Evolutionary conservation across 2,329 filamentous ascomycete genomes (phyloP), one percentile per base, ranked within the genome.

Genomic region (Epichloe elymi): DNA sequence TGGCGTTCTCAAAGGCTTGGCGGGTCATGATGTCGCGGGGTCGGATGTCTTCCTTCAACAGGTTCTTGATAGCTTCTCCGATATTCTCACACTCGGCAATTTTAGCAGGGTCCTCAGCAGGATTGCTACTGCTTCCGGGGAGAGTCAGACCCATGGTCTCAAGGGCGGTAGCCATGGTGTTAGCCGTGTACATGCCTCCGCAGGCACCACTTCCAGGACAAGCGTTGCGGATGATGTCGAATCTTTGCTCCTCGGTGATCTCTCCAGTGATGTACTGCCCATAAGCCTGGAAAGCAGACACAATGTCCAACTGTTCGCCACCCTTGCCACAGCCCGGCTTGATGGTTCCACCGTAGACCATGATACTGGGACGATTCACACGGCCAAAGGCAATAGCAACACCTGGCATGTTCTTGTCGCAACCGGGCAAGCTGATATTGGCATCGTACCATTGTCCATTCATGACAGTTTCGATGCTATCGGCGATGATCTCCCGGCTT

Each of bases 361-460:
- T 98, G 65, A 98, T 76, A 60, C 87, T 89, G 33, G 93, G 93
- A 45, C 93, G 77, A 74, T 98, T 97, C 58, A 96, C 82, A 59
- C 93, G 81, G 38, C 89, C 91, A 87, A 96, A 96, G 51, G 90
- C 93, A 63, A 93, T 93, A 61, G 89, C 72, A 12, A 93, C 87
- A 68, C 87, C 87, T 1, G 89, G 89, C 93, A 98, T 97, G 73
- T 98, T 98, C 82, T 98, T 98, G 78, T 98, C 93, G 70, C 93
- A 98, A 46, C 93, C 93, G 14, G 93, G 93, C 61, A 98, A 86
- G 49, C 88, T 95, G 65, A 98, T 86, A 70, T 97, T 97, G 59
- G 83, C 91, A 68, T 98, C 93, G 66, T 98, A 97, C 89, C 90
- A 97, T 71, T 98, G 93, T 15, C 89, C 93, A 59, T 89, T 85